Evolutionary conservation across 495 filamentous ascomycete species (phyloP).

Genomic region (Penicillium fimorum): DNA sequence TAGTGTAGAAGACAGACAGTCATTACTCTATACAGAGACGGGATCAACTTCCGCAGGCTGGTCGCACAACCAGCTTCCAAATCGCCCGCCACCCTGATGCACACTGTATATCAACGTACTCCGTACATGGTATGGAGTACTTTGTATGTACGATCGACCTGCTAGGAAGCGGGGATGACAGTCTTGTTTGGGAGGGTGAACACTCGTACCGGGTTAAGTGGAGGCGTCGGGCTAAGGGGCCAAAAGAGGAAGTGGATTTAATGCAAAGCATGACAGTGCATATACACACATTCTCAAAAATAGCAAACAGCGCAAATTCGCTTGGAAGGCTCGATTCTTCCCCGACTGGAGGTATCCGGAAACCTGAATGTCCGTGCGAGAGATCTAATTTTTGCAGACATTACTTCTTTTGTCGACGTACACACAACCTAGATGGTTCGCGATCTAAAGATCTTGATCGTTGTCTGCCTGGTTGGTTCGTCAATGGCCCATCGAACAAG

Average conservation of each 20-base stretch:
- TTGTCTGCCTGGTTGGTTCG: conserved; percentile 7
- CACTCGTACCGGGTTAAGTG: neutral
- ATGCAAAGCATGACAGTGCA: neutral
- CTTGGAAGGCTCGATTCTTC: neutral
- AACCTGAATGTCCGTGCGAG: neutral
- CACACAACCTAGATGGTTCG: neutral
- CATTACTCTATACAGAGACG: neutral
- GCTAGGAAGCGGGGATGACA: neutral
- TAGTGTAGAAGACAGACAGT: neutral
- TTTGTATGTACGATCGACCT: neutral
- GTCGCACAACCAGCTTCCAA: neutral
- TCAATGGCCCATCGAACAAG: conserved; percentile 24
- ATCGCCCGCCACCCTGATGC: neutral
- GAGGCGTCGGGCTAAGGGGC: neutral
- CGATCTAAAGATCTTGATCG: conserved; percentile 3
- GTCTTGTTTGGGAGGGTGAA: too few species aligned
- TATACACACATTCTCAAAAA: neutral
- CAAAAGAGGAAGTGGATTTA: neutral
- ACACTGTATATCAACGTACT: neutral
- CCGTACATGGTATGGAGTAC: too few species aligned
- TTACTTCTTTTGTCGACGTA: conserved; percentile 7
- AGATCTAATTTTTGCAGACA: too few species aligned
- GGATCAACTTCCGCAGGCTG: neutral
- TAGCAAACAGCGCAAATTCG: neutral
- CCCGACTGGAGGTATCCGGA: neutral